Percentiles rank a stretch among this genome's conserved stretches.
Conservation (phyloP, 179 eudicot genomes). For the Drosera spatulata region DNA sequence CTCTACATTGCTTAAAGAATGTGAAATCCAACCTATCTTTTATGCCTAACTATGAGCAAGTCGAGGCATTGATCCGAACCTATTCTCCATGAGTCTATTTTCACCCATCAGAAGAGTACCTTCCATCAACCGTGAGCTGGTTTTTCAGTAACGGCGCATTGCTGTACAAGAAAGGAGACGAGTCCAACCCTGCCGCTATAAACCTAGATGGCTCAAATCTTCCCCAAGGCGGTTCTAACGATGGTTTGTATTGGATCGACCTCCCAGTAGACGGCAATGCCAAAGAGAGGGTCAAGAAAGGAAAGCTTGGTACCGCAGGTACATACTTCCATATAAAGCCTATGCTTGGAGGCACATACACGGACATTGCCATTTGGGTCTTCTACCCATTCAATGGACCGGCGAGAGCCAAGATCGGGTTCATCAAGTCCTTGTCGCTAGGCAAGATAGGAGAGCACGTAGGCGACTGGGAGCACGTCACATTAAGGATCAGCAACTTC, state of each 20-base stretch:
- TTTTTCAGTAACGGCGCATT: conserved; percentile 47
- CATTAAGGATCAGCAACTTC: conserved; percentile 59
- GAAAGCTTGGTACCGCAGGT: conserved; percentile 23
- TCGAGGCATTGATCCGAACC: conserved; percentile 25
- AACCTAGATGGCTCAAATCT: conserved; percentile 46
- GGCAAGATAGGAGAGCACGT: conserved; percentile 57
- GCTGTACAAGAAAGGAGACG: conserved; percentile 34
- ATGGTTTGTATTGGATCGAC: conserved; percentile 58
- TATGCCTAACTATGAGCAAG: conserved; percentile 22
- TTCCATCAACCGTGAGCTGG: conserved; percentile 59
- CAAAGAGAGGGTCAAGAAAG: conserved; percentile 25
- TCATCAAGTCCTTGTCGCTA: conserved; percentile 24
- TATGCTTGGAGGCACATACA: conserved; percentile 47
- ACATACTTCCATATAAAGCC: conserved; percentile 51
- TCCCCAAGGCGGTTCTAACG: conserved; percentile 52
- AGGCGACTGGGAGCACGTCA: conserved; percentile 73
- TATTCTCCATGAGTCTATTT: conserved; percentile 44
- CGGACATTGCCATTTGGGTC: conserved; percentile 51
- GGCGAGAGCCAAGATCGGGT: conserved; percentile 35
- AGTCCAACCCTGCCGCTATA: conserved; percentile 27
- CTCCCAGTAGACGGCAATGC: conserved; percentile 23
- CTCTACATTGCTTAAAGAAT: conserved; percentile 21
- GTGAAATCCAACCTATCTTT: conserved; percentile 1
- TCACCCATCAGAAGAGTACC: conserved; percentile 40
- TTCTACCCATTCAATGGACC: conserved; percentile 70